Evolutionary conservation across 2,329 filamentous ascomycete genomes (phyloP), one percentile per base, ranked within the genome.

Genomic region (Clathrospora elynae): DNA sequence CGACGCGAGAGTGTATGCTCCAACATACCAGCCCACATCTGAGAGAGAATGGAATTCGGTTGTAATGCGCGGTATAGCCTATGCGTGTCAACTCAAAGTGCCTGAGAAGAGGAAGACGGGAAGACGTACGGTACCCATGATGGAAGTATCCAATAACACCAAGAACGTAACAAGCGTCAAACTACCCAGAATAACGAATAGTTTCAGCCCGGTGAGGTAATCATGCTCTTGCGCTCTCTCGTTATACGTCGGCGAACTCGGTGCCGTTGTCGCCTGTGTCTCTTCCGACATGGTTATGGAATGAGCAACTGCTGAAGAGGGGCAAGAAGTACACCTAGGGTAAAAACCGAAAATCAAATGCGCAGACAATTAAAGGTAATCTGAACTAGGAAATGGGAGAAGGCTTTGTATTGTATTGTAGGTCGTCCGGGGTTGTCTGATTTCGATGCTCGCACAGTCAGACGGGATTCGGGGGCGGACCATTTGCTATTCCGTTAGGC

Each of bases 21-120:
- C 49, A 6, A 51, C 35, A 13, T 64, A 64, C 61, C 59, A 64
- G 5, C 59, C 61, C 0, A 59, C 47, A 30, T 65, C 62, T 14
- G 42, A 12, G 1, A 64, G 54, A 2, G 57, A 54, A 12, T 58
- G 51, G 39, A 64, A 65, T 1, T 62, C 38, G 9, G 37, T 53
- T 6, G 61, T 64, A 8, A 64, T 64, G 5, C 34, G 40, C 2
- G 59, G 59, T 16, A 62, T 60, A 2, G 61, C 59, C 59, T 63
- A 14, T 2, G 7, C 2, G 2, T n/a, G 2, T 55, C 3, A 51
- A 30, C 11, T 12, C 12, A 6, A 34, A 2, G 24, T 19, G 6
- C 2, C 9, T 6, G 11, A 11, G 4, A 5, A 34, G 11, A 11
- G 11, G 3, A 8, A 2, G 22, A n/a, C n/a, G n/a, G 6, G 13